A percentile compares a stretch with the other conserved stretches of the same genome.
phyloP scores from a whole-genome alignment of 768 basidiomycete species.

The Boletus rubescentipes region DNA sequence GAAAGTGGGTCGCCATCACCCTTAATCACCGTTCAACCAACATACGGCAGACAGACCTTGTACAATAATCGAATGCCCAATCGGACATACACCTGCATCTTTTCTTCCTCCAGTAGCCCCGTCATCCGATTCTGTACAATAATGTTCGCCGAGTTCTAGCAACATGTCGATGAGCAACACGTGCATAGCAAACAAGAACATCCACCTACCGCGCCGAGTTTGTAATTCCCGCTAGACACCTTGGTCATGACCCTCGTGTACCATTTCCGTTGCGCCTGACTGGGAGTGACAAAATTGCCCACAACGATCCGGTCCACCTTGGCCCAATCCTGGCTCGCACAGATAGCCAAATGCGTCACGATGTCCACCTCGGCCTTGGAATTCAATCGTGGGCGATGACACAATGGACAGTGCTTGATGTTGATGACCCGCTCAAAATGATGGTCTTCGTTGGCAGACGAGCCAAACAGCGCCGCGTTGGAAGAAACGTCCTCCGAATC shows the following conservation, averaged over 20 bases:
- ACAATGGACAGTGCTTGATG: conserved; percentile 90
- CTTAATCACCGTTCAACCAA: neutral
- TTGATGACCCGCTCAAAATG: conserved; percentile 87
- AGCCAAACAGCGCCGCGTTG: neutral
- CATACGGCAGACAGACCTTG: conserved; percentile 47
- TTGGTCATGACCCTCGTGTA: conserved; percentile 88
- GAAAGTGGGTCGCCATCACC: neutral
- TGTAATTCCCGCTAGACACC: conserved; percentile 84
- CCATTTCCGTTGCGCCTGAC: conserved; percentile 97
- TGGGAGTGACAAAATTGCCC: conserved; percentile 90
- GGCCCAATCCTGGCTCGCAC: conserved; percentile 91
- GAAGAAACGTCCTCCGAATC: conserved; percentile 43
- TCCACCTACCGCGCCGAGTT: conserved; percentile 75
- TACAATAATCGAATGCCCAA: conserved; percentile 92
- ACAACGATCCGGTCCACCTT: conserved; percentile 88
- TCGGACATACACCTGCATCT: conserved; percentile 94
- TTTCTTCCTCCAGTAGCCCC: conserved; percentile 94
- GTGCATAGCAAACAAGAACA: no score
- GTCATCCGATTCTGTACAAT: conserved; percentile 94
- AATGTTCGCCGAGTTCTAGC: conserved; percentile 93
- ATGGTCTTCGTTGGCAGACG: conserved; percentile 31
- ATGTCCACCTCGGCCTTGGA: conserved; percentile 92
- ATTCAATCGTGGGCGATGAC: conserved; percentile 83
- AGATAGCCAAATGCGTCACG: conserved; percentile 94
- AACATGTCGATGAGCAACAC: neutral